phyloP scores from a whole-genome alignment of 164 flowering plant species.

The Vitis amurensis region DNA sequence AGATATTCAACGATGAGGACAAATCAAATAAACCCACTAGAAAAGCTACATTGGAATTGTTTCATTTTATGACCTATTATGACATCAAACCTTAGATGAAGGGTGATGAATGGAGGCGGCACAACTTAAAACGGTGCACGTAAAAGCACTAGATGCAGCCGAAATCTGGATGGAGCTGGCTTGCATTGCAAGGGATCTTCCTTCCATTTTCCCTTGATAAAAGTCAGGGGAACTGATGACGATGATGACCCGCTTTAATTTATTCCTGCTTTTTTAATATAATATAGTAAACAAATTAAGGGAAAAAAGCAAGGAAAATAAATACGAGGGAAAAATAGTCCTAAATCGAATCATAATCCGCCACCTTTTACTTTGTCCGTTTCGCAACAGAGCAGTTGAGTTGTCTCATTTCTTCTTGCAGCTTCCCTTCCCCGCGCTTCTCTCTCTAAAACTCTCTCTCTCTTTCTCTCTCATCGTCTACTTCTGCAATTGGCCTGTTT shows the following conservation, averaged over 20 bases:
- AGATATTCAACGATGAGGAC: too few relatives aligned
- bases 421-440: conserved; percentile 10
- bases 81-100: too few relatives aligned
- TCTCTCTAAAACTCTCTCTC: conserved; percentile 7
- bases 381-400: conserved; percentile 25
- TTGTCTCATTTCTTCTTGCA: conserved; percentile 15
- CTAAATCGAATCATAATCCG: conserved; percentile 22
- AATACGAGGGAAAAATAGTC: conserved; percentile 3
- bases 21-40: too few relatives aligned
- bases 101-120: too few relatives aligned
- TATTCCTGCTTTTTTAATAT: conserved; percentile 1
- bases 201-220: background rate
- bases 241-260: background rate
- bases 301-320: too few relatives aligned
- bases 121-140: background rate
- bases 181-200: conserved; percentile 30
- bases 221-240: conserved; percentile 12
- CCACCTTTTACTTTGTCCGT: conserved; percentile 44
- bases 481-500: conserved; percentile 12
- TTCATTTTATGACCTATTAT: too few relatives aligned
- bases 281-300: background rate
- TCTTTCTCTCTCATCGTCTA: conserved; percentile 14
- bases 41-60: too few relatives aligned
- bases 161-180: conserved; percentile 15
- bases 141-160: background rate